These are phyloP conservation scores for Ehretia macrophylla DNA, from an alignment of 257 asterid genomes.

Conservation along the genomic window DNA sequence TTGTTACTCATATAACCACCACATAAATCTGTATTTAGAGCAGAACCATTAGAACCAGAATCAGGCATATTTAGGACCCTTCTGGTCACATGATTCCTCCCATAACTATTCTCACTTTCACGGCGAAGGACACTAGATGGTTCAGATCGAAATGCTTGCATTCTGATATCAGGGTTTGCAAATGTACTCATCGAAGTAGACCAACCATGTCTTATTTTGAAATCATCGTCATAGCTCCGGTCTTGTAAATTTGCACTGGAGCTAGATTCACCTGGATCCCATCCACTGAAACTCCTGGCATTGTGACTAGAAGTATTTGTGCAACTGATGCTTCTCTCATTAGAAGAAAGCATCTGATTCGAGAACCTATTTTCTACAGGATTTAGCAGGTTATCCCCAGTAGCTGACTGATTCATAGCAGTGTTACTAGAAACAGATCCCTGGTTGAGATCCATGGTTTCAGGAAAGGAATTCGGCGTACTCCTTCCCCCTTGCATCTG, in stretches of 20 bases:
- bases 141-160: constrained; percentile 48
- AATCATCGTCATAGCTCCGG: constrained; percentile 21
- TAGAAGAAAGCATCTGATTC: constrained; percentile 37
- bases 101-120: constrained; percentile 25
- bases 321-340: constrained; percentile 28
- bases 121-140: constrained; percentile 24
- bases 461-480: constrained; percentile 63
- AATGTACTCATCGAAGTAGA: constrained; percentile 36
- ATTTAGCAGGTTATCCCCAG: constrained; percentile 45
- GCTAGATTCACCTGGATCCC: constrained; percentile 84
- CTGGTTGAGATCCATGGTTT: constrained; percentile 70
- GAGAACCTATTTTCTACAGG: constrained; percentile 61
- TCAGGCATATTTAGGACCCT: constrained; percentile 20
- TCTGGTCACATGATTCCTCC: constrained; percentile 24
- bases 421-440: constrained; percentile 50
- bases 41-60: constrained; percentile 22
- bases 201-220: constrained; percentile 49
- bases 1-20: constrained; percentile 24
- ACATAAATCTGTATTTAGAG: constrained; percentile 27
- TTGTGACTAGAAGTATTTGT: constrained; percentile 22
- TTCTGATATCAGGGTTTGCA: constrained; percentile 32
- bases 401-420: constrained; percentile 40
- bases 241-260: constrained; percentile 42
- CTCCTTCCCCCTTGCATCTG: constrained; percentile 67
- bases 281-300: constrained; percentile 38